These are phyloP conservation scores for Trametes villosa DNA, from an alignment of 768 basidiomycete genomes.

Conservation along the genomic window DNA sequence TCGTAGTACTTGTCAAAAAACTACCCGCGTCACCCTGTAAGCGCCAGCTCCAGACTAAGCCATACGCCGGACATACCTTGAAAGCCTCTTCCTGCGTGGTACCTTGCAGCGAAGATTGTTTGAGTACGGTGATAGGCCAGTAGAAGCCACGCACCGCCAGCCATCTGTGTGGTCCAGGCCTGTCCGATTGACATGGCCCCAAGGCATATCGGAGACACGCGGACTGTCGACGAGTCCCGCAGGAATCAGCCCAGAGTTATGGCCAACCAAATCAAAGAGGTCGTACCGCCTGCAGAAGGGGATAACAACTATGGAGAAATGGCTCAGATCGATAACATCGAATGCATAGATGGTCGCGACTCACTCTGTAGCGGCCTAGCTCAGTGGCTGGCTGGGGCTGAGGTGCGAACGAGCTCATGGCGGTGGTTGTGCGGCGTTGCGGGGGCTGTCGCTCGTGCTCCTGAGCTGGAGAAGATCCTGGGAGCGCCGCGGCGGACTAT, in stretches of 20 bases:
- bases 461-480: too few species aligned
- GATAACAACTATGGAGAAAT: neutral
- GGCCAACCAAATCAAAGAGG: too few species aligned
- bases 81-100: neutral
- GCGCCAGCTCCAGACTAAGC: too few species aligned
- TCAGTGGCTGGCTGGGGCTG: neutral
- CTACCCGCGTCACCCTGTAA: conserved; percentile 16
- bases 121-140: neutral
- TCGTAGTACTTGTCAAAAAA: conserved; percentile 49
- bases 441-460: neutral
- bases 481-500: too few species aligned
- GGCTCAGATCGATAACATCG: neutral
- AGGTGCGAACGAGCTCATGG: neutral
- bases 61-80: neutral
- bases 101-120: neutral
- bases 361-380: conserved; percentile 3
- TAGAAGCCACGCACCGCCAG: neutral
- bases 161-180: neutral
- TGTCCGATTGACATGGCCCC: conserved; percentile 2
- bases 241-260: neutral
- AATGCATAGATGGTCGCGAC: neutral
- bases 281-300: conserved; percentile 3
- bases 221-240: neutral
- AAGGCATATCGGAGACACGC: conserved; percentile 8
- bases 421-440: neutral